Conservation (phyloP, 495 filamentous ascomycete species). For the Penicillium soppii region DNA sequence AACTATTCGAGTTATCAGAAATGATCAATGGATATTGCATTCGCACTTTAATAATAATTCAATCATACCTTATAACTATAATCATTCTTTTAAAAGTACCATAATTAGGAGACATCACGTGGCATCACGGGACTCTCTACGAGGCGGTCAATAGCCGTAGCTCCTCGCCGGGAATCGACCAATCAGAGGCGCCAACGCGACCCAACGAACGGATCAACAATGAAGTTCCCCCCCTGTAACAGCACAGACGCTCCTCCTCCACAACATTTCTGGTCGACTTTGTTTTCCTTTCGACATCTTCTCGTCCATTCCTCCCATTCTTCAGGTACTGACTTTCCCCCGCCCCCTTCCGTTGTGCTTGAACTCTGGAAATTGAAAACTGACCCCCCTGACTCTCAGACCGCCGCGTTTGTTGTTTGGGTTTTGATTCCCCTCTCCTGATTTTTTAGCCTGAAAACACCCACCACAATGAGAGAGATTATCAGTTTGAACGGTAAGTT, state of each 20-base stretch:
- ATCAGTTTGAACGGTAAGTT: constrained; percentile 96
- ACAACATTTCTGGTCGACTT: constrained; percentile 31
- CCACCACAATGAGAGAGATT: constrained; percentile 88
- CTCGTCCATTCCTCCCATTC: constrained; percentile 31
- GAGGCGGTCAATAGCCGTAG: constrained; percentile 25
- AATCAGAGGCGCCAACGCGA: constrained; percentile 41
- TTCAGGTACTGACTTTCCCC: constrained; percentile 25
- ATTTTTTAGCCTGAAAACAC: constrained; percentile 34
- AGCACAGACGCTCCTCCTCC: constrained; percentile 33
- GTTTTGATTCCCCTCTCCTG: constrained; percentile 27
- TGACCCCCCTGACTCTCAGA: constrained; percentile 24
- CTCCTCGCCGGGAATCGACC: constrained; percentile 16
- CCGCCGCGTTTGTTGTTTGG: constrained; percentile 35
- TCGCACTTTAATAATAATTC: too few species aligned
- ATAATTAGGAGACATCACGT: constrained; percentile 10
- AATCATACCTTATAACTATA: too few species aligned
- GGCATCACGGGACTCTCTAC: constrained; percentile 2
- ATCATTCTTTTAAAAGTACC: too few species aligned
- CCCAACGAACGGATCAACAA: constrained; percentile 44
- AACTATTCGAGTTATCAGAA: too few species aligned
- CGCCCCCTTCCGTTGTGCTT: constrained; percentile 19
- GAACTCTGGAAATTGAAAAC: not conserved
- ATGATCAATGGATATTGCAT: too few species aligned
- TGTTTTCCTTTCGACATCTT: constrained; percentile 19
- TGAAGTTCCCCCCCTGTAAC: constrained; percentile 28